Evolutionary conservation across 164 flowering plant species (phyloP).

Genomic region (Vitis cinerea): DNA sequence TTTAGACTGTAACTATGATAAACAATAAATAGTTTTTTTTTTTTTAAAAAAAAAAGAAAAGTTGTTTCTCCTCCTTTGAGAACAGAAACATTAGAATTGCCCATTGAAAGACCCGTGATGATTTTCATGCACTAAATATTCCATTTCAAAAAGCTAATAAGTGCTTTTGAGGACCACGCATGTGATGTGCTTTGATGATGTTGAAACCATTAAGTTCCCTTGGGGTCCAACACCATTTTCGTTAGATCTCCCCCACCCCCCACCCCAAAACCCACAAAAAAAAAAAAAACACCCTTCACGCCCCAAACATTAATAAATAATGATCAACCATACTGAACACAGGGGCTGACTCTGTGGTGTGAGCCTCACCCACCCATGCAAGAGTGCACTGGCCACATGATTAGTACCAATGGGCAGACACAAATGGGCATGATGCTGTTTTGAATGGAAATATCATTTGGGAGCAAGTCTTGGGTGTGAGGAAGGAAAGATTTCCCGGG

Average conservation of each 20-base stretch:
- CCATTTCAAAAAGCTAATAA: constrained; percentile 15
- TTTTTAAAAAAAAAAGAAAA: too few species aligned
- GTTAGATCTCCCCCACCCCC: too few species aligned
- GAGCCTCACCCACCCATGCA: background rate
- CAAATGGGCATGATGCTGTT: constrained; percentile 5
- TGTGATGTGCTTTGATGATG: constrained; percentile 32
- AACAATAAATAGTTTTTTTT: too few species aligned
- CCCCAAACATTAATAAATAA: too few species aligned
- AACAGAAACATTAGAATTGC: constrained; percentile 6
- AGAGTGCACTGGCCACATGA: background rate
- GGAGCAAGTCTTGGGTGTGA: background rate
- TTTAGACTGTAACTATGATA: too few species aligned
- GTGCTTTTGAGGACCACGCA: constrained; percentile 26
- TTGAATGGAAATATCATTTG: background rate
- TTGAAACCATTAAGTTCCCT: constrained; percentile 21
- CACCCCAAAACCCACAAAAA: background rate
- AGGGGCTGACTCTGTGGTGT: too few species aligned
- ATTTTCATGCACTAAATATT: constrained; percentile 20
- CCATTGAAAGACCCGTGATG: constrained; percentile 11
- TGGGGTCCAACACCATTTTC: constrained; percentile 19
- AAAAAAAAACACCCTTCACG: too few species aligned
- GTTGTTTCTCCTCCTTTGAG: too few species aligned
- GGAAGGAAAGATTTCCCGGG: too few species aligned
- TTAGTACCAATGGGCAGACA: background rate
- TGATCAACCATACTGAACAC: too few species aligned